Evolutionary conservation across 140 eudicot species (phyloP).

Genomic region (Cichorium intybus): DNA sequence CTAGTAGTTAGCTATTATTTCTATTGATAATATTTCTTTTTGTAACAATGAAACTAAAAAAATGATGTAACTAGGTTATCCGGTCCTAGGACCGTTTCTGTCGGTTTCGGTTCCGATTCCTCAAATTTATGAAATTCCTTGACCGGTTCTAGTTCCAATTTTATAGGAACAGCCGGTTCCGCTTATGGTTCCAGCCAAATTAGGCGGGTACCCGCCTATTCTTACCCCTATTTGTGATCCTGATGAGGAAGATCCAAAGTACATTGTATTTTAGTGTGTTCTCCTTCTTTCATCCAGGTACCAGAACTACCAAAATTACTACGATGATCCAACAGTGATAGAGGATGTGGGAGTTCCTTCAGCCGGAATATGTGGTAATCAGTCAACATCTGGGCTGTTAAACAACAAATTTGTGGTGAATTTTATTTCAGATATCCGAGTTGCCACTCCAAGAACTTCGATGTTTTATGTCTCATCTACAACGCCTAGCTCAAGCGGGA

Average conservation of each 20-base stretch:
- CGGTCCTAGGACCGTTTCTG: no score
- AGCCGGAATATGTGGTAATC: conserved; percentile 37
- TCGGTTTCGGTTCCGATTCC: no score
- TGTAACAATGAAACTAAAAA: no score
- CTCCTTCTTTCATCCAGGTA: conserved; percentile 27
- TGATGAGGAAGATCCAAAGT: no score
- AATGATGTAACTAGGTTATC: no score
- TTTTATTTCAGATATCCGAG: conserved; percentile 25
- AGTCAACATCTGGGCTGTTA: conserved; percentile 27
- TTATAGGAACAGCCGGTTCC: no score
- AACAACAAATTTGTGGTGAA: conserved; percentile 15
- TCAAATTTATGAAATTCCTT: no score
- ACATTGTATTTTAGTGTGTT: neutral
- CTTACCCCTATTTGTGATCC: neutral
- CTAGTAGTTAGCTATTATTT: no score
- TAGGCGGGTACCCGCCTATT: no score
- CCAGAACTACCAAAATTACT: conserved; percentile 39
- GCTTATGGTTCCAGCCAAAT: no score
- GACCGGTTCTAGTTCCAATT: no score
- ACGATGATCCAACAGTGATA: conserved; percentile 34
- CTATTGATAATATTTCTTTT: no score
- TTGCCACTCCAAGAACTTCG: conserved; percentile 42
- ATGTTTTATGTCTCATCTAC: conserved; percentile 36
- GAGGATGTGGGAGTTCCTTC: conserved; percentile 29
- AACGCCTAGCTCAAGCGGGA: conserved; percentile 8